Base-by-base conservation (phyloP, 345 rosid genomes). In the Jatropha curcas region DNA sequence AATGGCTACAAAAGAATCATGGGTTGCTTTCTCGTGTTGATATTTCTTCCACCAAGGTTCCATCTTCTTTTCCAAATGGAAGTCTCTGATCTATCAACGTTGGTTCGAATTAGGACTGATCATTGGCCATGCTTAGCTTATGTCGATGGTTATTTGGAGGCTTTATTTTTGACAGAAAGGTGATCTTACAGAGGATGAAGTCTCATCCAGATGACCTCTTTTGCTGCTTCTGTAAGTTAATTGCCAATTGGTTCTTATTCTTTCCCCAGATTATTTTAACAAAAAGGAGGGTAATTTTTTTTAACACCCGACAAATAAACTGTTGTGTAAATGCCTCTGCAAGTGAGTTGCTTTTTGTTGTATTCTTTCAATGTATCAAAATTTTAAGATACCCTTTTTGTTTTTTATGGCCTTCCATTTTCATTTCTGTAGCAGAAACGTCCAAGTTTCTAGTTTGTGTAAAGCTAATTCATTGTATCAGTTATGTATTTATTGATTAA, bases 91-190 rank as follows among this genome's bases (percentile, higher is more conserved):
- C 73, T 70, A 59, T 87, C 99, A 22, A 91, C 97, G 59, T 86
- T 95, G 71, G 98, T 92, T 67, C 91, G 91, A 60, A 87, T 95
- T 67, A 85, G 99, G 83, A 92, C 98, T 17, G 99, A 95, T 84
- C 87, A 92, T 74, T 92, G 99, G 99, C 99, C 98, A 8, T 95
- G 97, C 88, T 86, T 95, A 69, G 98, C 99, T 39, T 95, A 92
- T 75, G 87, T 92, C 62, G 99, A 92, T 78, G 99, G 91, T 75
- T 95, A 89, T 75, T 81, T 95, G 85, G 98, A 92, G 83, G 96
- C 95, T 39, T 85, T 95, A 72, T 91, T 82, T 83, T 77, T 87
- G 77, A 66, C 77, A 0, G 83, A 86, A 79, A 75, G 75, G 57
- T 57, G 25, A 62, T 30, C 28, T 43, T 60, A 68, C 8, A 62